Base-by-base conservation (phyloP, 805 yeast genomes). In the Starmerella sirachaensis region DNA sequence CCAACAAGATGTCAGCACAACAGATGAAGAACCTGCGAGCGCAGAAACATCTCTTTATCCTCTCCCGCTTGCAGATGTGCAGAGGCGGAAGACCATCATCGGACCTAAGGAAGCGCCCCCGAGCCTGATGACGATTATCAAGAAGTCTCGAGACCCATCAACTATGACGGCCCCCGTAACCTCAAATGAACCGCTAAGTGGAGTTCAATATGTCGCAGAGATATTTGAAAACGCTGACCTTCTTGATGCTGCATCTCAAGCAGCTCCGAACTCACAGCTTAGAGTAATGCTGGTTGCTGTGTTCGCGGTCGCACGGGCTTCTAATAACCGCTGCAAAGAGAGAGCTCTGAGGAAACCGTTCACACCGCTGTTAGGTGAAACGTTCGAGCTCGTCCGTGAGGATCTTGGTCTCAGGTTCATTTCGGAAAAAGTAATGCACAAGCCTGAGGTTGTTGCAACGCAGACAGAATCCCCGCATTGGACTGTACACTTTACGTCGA, bases 301-400 rank as follows among this genome's bases (percentile, higher is more conserved):
- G 1, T 91, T 86, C 67, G 93, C 94, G 0, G 69, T 82, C 3
- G 74, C 86, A 18, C 71, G 70, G 40, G 57, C 86, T 7, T 74
- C 95, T 0, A 65, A 79, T 9, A 68, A 74, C 50, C 65, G 96
- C 41, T 71, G 72, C 24, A 85, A 81, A 50, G 76, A 75, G 33
- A 69, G 98, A 49, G 75, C 78, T 37, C 57, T 71, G 27, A 69
- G 98, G 46, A 91, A 91, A 54, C 97, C 98, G 1, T 91, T 91
- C 61, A 91, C 85, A 55, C 97, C 98, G 8, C 64, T 91, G 35
- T 62, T 91, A 14, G 96, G 97, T 16, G 98, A 91, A 56, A 86
- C 96, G 0, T 91, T 60, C 57, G 98, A 91, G 58, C 64, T 83
- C 29, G 91, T 84, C 1, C 69, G 94, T 28, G 94, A 84, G 44